Percentiles rank a stretch among this genome's conserved stretches.
Evolutionary conservation across 345 rosid species (phyloP).

Genomic region (Salix udensis): DNA sequence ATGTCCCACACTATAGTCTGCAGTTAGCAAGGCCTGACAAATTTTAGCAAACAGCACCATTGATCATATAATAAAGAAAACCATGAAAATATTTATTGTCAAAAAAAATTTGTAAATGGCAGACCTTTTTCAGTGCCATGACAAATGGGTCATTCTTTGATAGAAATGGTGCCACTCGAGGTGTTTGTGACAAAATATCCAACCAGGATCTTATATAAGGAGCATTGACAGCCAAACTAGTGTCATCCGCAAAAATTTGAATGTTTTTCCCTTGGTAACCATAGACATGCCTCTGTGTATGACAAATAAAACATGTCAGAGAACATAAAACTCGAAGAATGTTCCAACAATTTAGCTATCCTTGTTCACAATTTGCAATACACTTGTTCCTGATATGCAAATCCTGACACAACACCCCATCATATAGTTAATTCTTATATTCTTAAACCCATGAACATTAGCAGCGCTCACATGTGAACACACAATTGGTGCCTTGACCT

Average conservation of each 20-base stretch:
- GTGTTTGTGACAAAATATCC: conserved; percentile 80
- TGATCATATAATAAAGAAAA: not conserved
- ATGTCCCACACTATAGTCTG: not conserved
- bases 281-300: conserved; percentile 74
- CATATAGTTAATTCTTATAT: not conserved
- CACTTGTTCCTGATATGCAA: not conserved
- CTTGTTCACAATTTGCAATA: not conserved
- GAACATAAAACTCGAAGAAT: not conserved
- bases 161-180: conserved; percentile 92
- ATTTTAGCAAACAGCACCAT: not conserved
- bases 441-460: not conserved
- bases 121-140: conserved; percentile 76
- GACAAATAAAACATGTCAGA: not conserved
- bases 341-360: not conserved
- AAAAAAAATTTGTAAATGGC: conserved; percentile 2
- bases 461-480: not conserved
- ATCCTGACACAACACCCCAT: not conserved
- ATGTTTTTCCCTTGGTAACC: conserved; percentile 74
- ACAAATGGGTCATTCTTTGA: conserved; percentile 83
- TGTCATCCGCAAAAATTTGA: conserved; percentile 68
- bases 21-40: not conserved
- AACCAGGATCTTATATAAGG: conserved; percentile 74
- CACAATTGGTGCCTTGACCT: not conserved
- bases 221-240: conserved; percentile 83
- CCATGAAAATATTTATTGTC: not conserved